Percentiles rank a stretch among this genome's conserved stretches.
Conservation (phyloP, 176 grass and related monocot genomes). For the Eragrostis curvula region DNA sequence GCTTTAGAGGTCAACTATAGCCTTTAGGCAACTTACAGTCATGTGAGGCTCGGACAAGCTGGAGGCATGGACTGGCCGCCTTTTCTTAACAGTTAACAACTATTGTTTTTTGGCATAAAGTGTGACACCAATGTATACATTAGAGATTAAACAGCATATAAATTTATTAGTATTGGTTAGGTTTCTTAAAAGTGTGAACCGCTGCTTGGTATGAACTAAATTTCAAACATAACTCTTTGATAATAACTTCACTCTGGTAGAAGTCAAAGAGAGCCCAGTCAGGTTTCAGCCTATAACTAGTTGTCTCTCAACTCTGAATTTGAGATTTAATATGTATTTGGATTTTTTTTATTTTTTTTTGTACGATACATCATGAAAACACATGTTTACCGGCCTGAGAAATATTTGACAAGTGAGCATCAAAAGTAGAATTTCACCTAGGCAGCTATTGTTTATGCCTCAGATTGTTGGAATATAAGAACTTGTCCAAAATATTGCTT, state of each 20-base stretch:
- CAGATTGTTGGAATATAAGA: not conserved
- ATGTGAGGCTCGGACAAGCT: not conserved
- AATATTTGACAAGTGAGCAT: not conserved
- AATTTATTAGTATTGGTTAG: not conserved
- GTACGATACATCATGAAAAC: not conserved
- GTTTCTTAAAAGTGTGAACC: not conserved
- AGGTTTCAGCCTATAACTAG: not conserved
- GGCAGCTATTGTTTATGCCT: not conserved
- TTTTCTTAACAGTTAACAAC: not conserved
- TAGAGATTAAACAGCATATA: not conserved
- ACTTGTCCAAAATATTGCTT: not conserved
- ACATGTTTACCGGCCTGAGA: not conserved
- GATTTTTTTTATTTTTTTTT: not conserved
- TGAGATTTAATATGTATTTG: not conserved
- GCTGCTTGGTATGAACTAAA: not conserved
- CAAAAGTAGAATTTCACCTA: not conserved
- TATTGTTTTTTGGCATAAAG: not conserved
- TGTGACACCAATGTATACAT: not conserved
- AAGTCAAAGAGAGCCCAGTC: not conserved
- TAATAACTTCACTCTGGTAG: not conserved
- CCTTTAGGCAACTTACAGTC: not conserved
- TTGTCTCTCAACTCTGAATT: not conserved
- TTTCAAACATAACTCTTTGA: not conserved
- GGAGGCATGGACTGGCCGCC: not conserved
- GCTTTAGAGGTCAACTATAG: constrained; percentile 2